phyloP scores from a whole-genome alignment of 2,329 filamentous ascomycete genomes.

The Xylariomycetidae sp. region DNA sequence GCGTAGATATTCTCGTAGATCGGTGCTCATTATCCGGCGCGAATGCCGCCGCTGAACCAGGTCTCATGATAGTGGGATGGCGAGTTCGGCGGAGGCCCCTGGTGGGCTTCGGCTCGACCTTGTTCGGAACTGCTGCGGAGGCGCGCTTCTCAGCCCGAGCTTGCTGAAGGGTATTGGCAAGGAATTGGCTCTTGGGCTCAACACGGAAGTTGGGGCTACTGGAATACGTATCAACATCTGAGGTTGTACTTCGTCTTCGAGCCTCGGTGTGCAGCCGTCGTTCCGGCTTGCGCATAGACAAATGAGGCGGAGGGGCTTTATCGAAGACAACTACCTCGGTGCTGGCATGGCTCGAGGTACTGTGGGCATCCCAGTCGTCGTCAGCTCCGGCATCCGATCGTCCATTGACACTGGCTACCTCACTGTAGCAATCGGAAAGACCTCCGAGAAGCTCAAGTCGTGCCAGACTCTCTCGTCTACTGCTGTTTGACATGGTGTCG shows the following conservation, averaged over 20 bases:
- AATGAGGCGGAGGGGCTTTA: no score
- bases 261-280: no score
- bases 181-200: no score
- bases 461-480: conserved; percentile 8
- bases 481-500: conserved; percentile 3
- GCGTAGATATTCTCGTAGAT: no score
- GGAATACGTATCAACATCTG: no score
- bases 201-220: no score
- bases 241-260: no score
- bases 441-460: conserved; percentile 12
- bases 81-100: conserved; percentile 1
- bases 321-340: conserved; percentile 7
- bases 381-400: not conserved
- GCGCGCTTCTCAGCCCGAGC: no score
- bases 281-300: no score
- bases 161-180: no score
- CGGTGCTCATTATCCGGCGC: no score
- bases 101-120: conserved; percentile 2
- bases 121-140: conserved; percentile 2
- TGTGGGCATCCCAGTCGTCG: conserved; percentile 4
- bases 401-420: conserved; percentile 5
- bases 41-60: conserved; percentile 1
- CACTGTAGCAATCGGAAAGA: conserved; percentile 11
- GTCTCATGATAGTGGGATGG: conserved; percentile 1
- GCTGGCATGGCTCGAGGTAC: conserved; percentile 5